Evolutionary conservation across 75 land plant genomes (phyloP).

Genomic region (Pinus albicaulis): DNA sequence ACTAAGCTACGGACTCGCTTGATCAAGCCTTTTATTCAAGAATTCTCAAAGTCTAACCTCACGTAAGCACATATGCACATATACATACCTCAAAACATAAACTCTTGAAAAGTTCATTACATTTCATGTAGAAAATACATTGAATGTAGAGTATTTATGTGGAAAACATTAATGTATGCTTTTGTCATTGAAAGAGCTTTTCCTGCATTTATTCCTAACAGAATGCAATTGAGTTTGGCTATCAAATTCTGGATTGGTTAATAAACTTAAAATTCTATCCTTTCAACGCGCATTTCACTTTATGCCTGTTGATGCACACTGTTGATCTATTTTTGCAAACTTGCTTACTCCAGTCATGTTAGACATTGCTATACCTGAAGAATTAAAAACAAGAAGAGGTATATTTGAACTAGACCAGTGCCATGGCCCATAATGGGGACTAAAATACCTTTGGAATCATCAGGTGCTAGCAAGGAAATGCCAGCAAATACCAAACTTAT

Average conservation of each 20-base stretch:
- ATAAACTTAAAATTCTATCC: background rate
- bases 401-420: background rate
- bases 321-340: background rate
- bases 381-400: background rate
- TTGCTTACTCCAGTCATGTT: background rate
- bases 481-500: conserved; percentile 90
- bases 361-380: background rate
- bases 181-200: background rate
- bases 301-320: too few species aligned
- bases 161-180: too few species aligned
- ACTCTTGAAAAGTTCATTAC: too few species aligned
- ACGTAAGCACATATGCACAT: too few species aligned
- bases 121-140: too few species aligned
- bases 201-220: background rate
- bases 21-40: too few species aligned
- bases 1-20: too few species aligned
- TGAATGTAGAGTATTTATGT: too few species aligned
- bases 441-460: conserved; percentile 73
- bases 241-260: background rate
- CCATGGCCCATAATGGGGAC: conserved; percentile 1
- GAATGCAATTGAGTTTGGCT: background rate
- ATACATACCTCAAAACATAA: too few species aligned
- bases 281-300: background rate
- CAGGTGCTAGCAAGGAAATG: conserved; percentile 95
- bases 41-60: too few species aligned